These are phyloP conservation scores for Termitomyces sp. DNA, from an alignment of 768 basidiomycete genomes.

Conservation along the genomic window DNA sequence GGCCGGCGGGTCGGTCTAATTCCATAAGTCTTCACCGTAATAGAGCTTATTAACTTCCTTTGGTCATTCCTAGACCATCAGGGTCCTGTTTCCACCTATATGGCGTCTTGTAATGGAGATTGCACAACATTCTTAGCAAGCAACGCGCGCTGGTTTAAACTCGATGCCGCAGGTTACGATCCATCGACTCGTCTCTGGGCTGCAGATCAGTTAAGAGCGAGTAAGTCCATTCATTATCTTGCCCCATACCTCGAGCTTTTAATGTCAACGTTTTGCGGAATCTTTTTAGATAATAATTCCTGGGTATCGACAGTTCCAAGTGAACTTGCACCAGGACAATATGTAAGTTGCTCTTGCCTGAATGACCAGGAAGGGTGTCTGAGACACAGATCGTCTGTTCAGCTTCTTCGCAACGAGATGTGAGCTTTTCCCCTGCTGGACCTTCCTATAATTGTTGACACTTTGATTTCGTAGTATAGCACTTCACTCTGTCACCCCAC, in stretches of 20 bases:
- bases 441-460: not conserved
- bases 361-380: not conserved
- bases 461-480: not conserved
- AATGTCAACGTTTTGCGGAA: not conserved
- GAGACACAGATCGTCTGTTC: not conserved
- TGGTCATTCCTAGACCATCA: not conserved
- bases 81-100: not conserved
- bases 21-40: not conserved
- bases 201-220: not conserved
- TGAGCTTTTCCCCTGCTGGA: not conserved
- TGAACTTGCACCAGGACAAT: not conserved
- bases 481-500: not conserved
- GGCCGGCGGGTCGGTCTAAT: not conserved
- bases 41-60: not conserved
- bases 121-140: not conserved
- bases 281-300: not conserved
- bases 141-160: not conserved
- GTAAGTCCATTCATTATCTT: not conserved
- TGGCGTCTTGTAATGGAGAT: not conserved
- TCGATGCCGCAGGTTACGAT: not conserved
- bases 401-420: not conserved
- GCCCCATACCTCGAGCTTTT: not conserved
- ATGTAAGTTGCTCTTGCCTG: not conserved
- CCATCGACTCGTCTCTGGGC: not conserved
- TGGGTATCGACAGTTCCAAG: not conserved